Evolutionary conservation across 2,329 filamentous ascomycete species (phyloP).

Genomic region (Pyrenophora teres): DNA sequence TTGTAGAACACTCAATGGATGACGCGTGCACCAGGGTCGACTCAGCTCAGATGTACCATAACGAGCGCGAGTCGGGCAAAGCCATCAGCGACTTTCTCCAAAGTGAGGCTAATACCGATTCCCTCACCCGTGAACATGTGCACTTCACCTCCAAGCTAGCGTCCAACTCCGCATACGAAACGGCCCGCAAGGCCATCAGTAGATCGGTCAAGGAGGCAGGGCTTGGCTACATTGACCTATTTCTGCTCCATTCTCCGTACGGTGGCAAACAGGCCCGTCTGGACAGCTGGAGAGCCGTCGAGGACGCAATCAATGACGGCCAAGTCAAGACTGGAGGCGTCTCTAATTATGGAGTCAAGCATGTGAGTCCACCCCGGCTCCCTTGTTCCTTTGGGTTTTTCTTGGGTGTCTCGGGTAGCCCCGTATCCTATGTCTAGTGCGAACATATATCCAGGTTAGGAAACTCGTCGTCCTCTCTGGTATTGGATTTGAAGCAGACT

Average conservation of each 20-base stretch:
- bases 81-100: conserved; percentile 65
- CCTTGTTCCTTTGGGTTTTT: conserved; percentile 3
- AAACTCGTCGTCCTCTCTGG: background rate
- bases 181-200: conserved; percentile 68
- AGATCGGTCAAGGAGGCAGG: conserved; percentile 67
- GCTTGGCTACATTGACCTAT: conserved; percentile 77
- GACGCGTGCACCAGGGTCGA: conserved; percentile 52
- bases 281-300: conserved; percentile 75
- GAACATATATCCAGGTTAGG: conserved; percentile 7
- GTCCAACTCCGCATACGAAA: conserved; percentile 69
- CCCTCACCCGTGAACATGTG: conserved; percentile 68
- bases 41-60: conserved; percentile 69
- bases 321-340: conserved; percentile 74
- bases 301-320: conserved; percentile 74
- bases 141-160: conserved; percentile 83
- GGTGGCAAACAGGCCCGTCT: conserved; percentile 70
- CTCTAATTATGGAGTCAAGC: conserved; percentile 76
- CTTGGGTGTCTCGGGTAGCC: conserved; percentile 10
- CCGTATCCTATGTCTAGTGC: conserved; percentile 3
- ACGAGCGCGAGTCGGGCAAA: conserved; percentile 71
- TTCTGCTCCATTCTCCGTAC: conserved; percentile 79
- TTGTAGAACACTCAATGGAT: conserved; percentile 28
- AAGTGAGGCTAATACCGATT: conserved; percentile 52
- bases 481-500: conserved; percentile 5
- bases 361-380: conserved; percentile 56